phyloP scores from a whole-genome alignment of 331 rosid genomes.

The Spiraea crenata region DNA sequence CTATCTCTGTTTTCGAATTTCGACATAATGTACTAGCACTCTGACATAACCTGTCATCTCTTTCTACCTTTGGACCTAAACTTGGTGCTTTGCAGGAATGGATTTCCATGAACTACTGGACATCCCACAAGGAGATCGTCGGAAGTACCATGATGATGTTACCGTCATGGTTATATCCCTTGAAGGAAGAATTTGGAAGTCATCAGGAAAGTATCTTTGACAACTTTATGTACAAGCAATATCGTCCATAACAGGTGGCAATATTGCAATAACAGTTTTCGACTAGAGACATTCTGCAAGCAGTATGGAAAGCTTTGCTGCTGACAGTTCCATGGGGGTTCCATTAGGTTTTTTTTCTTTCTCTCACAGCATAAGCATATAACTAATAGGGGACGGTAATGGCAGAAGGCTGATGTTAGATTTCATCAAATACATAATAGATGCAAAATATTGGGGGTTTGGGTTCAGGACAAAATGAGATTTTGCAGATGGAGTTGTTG shows the following conservation, averaged over 20 bases:
- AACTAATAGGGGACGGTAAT: slow-evolving; percentile 35
- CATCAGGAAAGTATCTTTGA: slow-evolving; percentile 90
- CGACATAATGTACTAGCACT: background rate
- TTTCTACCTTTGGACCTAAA: background rate
- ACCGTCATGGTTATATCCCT: slow-evolving; percentile 97
- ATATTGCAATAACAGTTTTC: slow-evolving; percentile 28
- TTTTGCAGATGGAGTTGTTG: slow-evolving; percentile 43
- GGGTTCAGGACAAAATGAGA: slow-evolving; percentile 37
- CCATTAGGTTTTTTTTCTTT: slow-evolving; percentile 30
- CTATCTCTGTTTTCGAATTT: background rate
- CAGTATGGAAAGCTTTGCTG: slow-evolving; percentile 39
- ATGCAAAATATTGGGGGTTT: slow-evolving; percentile 23
- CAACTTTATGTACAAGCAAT: slow-evolving; percentile 24
- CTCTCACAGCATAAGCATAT: slow-evolving; percentile 40
- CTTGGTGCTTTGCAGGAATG: slow-evolving; percentile 63
- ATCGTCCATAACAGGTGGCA: slow-evolving; percentile 33
- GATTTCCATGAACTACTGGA: slow-evolving; percentile 88
- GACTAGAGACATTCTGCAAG: slow-evolving; percentile 34
- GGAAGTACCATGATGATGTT: slow-evolving; percentile 93
- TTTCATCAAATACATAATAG: slow-evolving; percentile 37
- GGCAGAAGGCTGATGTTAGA: slow-evolving; percentile 40
- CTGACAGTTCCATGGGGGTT: slow-evolving; percentile 56
- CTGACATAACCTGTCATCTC: too few relatives aligned
- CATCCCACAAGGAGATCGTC: slow-evolving; percentile 90
- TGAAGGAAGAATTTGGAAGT: slow-evolving; percentile 99